Percentiles rank a stretch among this genome's conserved stretches.
Evolutionary conservation across 1,284 basidiomycete species (phyloP).

Genomic region (Ganoderma meredithae): DNA sequence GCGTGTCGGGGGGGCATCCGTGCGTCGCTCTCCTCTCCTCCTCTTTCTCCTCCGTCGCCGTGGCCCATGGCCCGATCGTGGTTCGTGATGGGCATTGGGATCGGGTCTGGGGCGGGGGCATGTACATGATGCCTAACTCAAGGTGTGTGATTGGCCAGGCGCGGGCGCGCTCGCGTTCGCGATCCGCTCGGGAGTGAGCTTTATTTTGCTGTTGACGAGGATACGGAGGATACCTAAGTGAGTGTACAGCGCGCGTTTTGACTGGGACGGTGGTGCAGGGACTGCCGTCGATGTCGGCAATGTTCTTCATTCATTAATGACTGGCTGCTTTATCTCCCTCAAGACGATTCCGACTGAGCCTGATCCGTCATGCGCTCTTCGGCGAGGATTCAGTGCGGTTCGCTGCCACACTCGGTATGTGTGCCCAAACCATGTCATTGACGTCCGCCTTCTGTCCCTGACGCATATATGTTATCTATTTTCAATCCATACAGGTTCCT

Average conservation of each 20-base stretch:
- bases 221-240: constrained; percentile 71
- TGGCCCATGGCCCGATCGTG: too few species aligned
- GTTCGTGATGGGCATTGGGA: too few species aligned
- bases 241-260: constrained; percentile 26
- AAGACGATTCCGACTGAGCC: constrained; percentile 50
- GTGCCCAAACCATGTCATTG: background rate
- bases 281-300: background rate
- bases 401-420: constrained; percentile 83
- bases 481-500: constrained; percentile 61
- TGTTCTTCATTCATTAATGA: background rate
- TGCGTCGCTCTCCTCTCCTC: constrained; percentile 51
- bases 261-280: background rate
- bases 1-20: constrained; percentile 78
- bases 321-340: background rate
- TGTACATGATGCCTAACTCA: background rate
- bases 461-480: constrained; percentile 1
- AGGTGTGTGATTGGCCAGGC: constrained; percentile 52
- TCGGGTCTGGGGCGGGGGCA: background rate
- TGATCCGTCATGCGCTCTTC: constrained; percentile 82
- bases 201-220: constrained; percentile 77
- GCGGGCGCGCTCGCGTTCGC: constrained; percentile 81
- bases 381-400: constrained; percentile 84
- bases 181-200: constrained; percentile 82
- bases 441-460: constrained; percentile 5
- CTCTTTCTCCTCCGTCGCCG: too few species aligned